Evolutionary conservation across 106 monocot genomes (phyloP), one percentile per base, ranked within the genome.

Genomic region (Dendrobium catenatum): DNA sequence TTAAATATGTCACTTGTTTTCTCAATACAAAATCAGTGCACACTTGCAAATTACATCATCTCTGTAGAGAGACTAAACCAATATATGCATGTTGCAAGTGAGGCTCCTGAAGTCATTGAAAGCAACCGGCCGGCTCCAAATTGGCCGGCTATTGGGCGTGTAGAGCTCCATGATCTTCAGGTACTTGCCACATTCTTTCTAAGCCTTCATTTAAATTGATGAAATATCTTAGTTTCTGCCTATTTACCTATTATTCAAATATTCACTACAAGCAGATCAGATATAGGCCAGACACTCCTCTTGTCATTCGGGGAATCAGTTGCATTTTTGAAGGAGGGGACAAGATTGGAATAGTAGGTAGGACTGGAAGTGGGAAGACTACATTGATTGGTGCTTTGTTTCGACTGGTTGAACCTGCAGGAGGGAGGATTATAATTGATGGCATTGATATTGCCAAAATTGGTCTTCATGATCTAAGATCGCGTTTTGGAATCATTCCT

Each of bases 291-390:
- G 89, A 93, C 55, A 66, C 88, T 13, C 94, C 98, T 0, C 87
- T 95, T 77, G 93, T 98, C 4, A 88, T 98, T 41, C 76, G 49
- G 18, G 91, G 93, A 66, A 92, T 98, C 79, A 91, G 84, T 59
- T 98, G 98, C 79, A 88, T 81, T 79, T 89, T 98, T 82, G 87
- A 93, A 85, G 98, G 98, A 54, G 93, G 94, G 4, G 85, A 92
- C 77, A 98, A 95, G 78, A 95, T 98, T 81, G 98, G 98, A 19
- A 87, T 98, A 59, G 98, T 98, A 33, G 98, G 98, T 8, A 79
- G 98, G 22, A 98, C 98, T 26, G 98, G 98, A 73, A 98, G 98
- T 84, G 98, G 98, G 6, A 98, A 98, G 59, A 89, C 98, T 41
- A 98, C 98, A 46, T 76, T 98, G 59, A 93, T 98, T 19, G 78